These are phyloP conservation scores for Tetrahymena thermophila DNA, from an alignment of 73 alveolate species.

Conservation along the genomic window DNA sequence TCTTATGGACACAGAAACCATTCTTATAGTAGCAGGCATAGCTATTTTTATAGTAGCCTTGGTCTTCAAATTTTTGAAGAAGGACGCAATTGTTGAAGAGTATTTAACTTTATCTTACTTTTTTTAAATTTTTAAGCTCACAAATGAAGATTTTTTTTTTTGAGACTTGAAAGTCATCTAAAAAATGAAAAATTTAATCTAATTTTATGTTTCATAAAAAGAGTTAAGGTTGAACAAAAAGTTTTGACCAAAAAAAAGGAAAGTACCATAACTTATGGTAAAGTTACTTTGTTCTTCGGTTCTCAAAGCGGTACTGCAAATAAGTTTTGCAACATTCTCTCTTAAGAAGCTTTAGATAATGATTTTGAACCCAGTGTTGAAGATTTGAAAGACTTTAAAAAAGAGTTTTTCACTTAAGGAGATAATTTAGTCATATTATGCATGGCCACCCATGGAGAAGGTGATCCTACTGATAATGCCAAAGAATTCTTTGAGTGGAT, in stretches of 20 bases:
- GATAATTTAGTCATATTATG: constrained; percentile 44
- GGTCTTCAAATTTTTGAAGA: background rate
- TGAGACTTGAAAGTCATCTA: background rate
- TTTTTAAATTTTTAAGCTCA: background rate
- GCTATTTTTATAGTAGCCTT: background rate
- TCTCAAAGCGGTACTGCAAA: constrained; percentile 38
- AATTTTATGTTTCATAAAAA: background rate
- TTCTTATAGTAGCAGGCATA: background rate
- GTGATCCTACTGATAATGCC: constrained; percentile 77
- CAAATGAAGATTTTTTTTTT: too few relatives aligned
- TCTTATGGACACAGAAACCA: background rate
- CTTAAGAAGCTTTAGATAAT: constrained; percentile 28
- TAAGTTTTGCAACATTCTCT: constrained; percentile 15
- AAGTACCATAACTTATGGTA: background rate
- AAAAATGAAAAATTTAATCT: too few relatives aligned
- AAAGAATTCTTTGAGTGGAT: constrained; percentile 51
- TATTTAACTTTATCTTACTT: background rate
- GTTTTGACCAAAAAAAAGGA: background rate
- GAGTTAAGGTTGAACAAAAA: background rate
- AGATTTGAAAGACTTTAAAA: constrained; percentile 54
- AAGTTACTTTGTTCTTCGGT: constrained; percentile 11
- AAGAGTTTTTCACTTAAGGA: constrained; percentile 12
- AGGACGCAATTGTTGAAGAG: background rate
- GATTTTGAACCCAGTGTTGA: constrained; percentile 13
- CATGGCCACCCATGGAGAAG: constrained; percentile 74